Base-by-base conservation (phyloP, 805 yeast genomes). In the Wickerhamomyces bovis region DNA sequence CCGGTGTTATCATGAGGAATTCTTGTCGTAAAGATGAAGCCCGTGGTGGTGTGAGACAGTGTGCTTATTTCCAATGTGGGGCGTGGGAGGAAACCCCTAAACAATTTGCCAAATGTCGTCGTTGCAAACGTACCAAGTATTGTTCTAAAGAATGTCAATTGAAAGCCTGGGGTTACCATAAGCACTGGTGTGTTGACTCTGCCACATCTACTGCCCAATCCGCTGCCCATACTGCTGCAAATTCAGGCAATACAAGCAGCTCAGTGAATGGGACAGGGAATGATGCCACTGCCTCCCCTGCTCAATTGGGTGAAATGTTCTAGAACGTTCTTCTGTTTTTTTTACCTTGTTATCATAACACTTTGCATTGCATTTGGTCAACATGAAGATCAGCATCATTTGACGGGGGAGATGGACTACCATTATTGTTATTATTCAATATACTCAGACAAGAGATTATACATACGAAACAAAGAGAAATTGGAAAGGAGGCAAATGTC, bases 1-100 rank as follows among this genome's bases (percentile, higher is more conserved):
- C 97, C 3, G 94, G 96, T 4, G 96, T 92, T n/a, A 89, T 90
- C 36, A 94, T 94, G 90, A 75, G 98, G 46, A 94, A 94, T 64
- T 89, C 96, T 1, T 92, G 97, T 62, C 77, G 97, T 47, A 82
- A 90, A 58, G 94, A 92, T 63, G 97, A 90, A 60, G 64, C 75
- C 39, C 76, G 84, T 48, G 92, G 92, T 16, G 97, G 97, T 1
- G 85, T 92, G 26, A 76, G 98, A 44, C 98, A 94, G 67, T 92
- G 99, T 66, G 97, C 97, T 1, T 84, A 83, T 62, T 85, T 89
- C 55, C 85, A 81, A 23, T 92, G 99, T 68, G 97, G 97, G 11
- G 82, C 77, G 61, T 92, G 98, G 98, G 99, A 92, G 65, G 78
- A 77, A 41, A 81, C 69, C 51, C 96, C 97, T 8, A 77, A 95